A percentile compares a stretch with the other conserved stretches of the same genome.
phyloP scores from a whole-genome alignment of 2,329 filamentous ascomycete species.

The Penicillium decumbens region DNA sequence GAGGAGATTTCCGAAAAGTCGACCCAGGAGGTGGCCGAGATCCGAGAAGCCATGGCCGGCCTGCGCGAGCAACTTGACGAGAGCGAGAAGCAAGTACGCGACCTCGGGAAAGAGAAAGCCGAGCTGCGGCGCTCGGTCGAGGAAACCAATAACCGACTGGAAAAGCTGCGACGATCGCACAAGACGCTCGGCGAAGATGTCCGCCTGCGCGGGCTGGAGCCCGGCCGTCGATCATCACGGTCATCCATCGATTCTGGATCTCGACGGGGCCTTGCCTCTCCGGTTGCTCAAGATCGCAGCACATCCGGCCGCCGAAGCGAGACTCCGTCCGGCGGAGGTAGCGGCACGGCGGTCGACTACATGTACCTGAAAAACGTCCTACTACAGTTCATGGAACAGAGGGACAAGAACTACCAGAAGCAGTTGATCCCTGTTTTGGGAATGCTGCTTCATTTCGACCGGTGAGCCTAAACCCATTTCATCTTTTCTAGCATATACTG shows the following conservation, averaged over 20 bases:
- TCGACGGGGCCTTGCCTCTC: slow-evolving; percentile 46
- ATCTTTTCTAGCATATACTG: slow-evolving; percentile 2
- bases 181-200: slow-evolving; percentile 59
- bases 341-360: slow-evolving; percentile 48
- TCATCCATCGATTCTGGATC: slow-evolving; percentile 56
- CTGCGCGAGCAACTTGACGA: slow-evolving; percentile 78
- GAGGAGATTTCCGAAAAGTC: slow-evolving; percentile 67
- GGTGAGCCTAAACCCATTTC: slow-evolving; percentile 40
- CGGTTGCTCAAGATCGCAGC: slow-evolving; percentile 39
- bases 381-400: slow-evolving; percentile 62
- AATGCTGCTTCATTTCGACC: slow-evolving; percentile 63
- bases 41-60: slow-evolving; percentile 69
- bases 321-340: slow-evolving; percentile 32
- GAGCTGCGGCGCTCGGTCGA: slow-evolving; percentile 73
- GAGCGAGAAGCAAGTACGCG: slow-evolving; percentile 75
- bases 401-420: slow-evolving; percentile 63
- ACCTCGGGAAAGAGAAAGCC: slow-evolving; percentile 75
- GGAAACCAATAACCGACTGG: slow-evolving; percentile 69
- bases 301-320: slow-evolving; percentile 34
- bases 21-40: slow-evolving; percentile 67
- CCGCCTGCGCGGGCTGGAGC: slow-evolving; percentile 42
- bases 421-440: slow-evolving; percentile 62
- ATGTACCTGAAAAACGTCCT: slow-evolving; percentile 64
- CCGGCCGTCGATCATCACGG: slow-evolving; percentile 50
- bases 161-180: slow-evolving; percentile 69